phyloP scores from a whole-genome alignment of 306 rosid species.

The Pyrus betulifolia region DNA sequence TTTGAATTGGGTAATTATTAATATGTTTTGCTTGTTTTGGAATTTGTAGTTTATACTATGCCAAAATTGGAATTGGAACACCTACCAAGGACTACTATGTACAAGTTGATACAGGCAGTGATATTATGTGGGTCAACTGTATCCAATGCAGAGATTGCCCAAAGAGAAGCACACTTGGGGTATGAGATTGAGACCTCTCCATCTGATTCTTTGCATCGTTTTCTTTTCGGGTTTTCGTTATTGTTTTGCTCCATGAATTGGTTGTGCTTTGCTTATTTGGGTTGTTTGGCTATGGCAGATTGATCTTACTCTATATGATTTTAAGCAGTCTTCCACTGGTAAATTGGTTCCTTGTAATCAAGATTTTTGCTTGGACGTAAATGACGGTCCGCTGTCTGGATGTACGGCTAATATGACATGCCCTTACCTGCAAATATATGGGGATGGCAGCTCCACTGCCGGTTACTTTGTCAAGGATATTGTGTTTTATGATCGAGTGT shows the following conservation, averaged over 20 bases:
- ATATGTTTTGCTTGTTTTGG: not conserved
- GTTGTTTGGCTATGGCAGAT: constrained; percentile 33
- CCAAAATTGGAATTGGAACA: constrained; percentile 93
- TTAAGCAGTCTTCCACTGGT: constrained; percentile 63
- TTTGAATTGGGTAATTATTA: not conserved
- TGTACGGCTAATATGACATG: constrained; percentile 62
- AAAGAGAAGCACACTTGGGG: constrained; percentile 77
- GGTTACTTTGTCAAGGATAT: constrained; percentile 76
- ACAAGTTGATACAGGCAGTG: constrained; percentile 96
- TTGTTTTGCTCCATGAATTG: not conserved
- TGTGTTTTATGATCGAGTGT: constrained; percentile 66
- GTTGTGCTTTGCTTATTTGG: not conserved
- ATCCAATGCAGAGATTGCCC: constrained; percentile 90
- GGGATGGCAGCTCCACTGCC: constrained; percentile 95
- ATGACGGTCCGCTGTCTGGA: constrained; percentile 64
- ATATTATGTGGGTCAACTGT: constrained; percentile 96
- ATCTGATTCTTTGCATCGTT: not conserved
- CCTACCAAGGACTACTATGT: constrained; percentile 81
- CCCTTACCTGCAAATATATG: constrained; percentile 88
- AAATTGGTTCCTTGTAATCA: constrained; percentile 63
- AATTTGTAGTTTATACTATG: constrained; percentile 79
- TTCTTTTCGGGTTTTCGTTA: not conserved
- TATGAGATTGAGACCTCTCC: constrained; percentile 17
- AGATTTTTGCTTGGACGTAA: constrained; percentile 69
- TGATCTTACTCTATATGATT: constrained; percentile 68